Evolutionary conservation across 139 green algal genomes (phyloP).

Genomic region (Tetraselmis chui): DNA sequence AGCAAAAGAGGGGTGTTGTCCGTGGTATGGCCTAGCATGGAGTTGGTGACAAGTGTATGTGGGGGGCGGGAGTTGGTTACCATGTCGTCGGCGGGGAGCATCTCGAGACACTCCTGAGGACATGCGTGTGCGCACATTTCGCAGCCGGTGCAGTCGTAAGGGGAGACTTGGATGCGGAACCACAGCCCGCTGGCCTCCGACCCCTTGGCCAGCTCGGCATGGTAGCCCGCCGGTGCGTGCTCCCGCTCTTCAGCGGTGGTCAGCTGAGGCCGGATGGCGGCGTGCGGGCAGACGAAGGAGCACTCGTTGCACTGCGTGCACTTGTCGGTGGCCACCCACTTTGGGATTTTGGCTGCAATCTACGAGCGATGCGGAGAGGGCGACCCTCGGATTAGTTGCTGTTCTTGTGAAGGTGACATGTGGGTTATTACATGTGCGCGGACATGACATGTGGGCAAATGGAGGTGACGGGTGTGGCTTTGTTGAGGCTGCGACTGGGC

Average conservation of each 20-base stretch:
- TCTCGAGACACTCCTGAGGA: conserved; percentile 38
- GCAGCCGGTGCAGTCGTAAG: conserved; percentile 54
- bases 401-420: too few species aligned
- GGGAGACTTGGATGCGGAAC: conserved; percentile 32
- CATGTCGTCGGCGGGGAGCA: conserved; percentile 23
- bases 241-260: conserved; percentile 27
- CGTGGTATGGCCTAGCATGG: too few species aligned
- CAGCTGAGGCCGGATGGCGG: conserved; percentile 45
- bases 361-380: too few species aligned
- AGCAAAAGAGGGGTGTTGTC: too few species aligned
- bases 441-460: too few species aligned
- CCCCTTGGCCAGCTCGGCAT: conserved; percentile 27
- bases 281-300: conserved; percentile 57
- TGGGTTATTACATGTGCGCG: too few species aligned
- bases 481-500: too few species aligned
- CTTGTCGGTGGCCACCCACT: conserved; percentile 29
- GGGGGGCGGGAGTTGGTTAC: conserved; percentile 2
- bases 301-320: conserved; percentile 63
- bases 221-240: conserved; percentile 27
- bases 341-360: conserved; percentile 36
- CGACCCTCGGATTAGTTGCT: too few species aligned
- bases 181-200: conserved; percentile 4
- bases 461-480: too few species aligned
- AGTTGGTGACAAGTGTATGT: too few species aligned
- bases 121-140: conserved; percentile 50